These are phyloP conservation scores for Lactarius sanguifluus DNA, from an alignment of 768 basidiomycete species.

Conservation along the genomic window DNA sequence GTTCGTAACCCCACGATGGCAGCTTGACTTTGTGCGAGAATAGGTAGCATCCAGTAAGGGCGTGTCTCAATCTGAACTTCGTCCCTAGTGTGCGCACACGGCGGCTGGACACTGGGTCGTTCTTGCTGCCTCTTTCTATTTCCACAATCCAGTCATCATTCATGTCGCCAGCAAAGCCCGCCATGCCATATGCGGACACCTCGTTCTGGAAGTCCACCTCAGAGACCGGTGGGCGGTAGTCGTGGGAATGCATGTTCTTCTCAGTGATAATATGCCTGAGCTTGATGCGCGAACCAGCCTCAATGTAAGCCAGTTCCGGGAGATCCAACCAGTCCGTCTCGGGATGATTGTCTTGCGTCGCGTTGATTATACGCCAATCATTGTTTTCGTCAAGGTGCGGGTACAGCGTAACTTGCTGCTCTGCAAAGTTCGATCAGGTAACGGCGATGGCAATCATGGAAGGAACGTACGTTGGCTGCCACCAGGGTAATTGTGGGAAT, in stretches of 20 bases:
- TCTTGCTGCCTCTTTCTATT: slow-evolving; percentile 65
- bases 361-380: slow-evolving; percentile 83
- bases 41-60: slow-evolving; percentile 89
- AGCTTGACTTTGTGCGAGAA: slow-evolving; percentile 98
- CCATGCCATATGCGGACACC: slow-evolving; percentile 90
- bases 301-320: slow-evolving; percentile 61
- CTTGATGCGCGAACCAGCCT: slow-evolving; percentile 68
- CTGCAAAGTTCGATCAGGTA: slow-evolving; percentile 42
- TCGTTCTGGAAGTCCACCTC: slow-evolving; percentile 99
- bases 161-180: slow-evolving; percentile 80
- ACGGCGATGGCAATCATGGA: slow-evolving; percentile 14
- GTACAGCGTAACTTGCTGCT: slow-evolving; percentile 99
- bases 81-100: slow-evolving; percentile 79
- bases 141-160: slow-evolving; percentile 95
- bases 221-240: slow-evolving; percentile 88
- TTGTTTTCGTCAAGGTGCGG: slow-evolving; percentile 99
- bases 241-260: slow-evolving; percentile 93
- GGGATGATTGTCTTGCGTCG: slow-evolving; percentile 48
- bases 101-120: slow-evolving; percentile 65
- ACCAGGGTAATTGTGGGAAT: slow-evolving; percentile 82
- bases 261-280: slow-evolving; percentile 77
- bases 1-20: slow-evolving; percentile 96
- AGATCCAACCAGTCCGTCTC: slow-evolving; percentile 49
- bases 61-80: slow-evolving; percentile 79
- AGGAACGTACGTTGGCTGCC: slow-evolving; percentile 79